phyloP scores from a whole-genome alignment of 2,329 filamentous ascomycete genomes.

The Aspergillus persii region DNA sequence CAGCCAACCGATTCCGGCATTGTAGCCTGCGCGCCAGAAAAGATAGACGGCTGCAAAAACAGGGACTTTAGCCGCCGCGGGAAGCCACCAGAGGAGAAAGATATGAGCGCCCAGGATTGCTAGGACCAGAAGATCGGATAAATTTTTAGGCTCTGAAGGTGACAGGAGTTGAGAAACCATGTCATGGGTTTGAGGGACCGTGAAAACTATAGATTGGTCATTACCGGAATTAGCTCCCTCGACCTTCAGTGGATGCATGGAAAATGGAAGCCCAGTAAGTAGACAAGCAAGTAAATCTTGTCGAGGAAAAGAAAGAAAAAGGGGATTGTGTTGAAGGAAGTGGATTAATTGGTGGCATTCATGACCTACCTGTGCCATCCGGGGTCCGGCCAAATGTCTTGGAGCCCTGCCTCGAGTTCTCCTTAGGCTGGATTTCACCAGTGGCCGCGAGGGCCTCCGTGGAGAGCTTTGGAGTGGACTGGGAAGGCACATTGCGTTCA shows the following conservation, averaged over 20 bases:
- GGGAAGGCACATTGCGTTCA: slow-evolving; percentile 44
- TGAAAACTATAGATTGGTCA: slow-evolving; percentile 67
- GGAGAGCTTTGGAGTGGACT: slow-evolving; percentile 46
- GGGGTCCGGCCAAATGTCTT: slow-evolving; percentile 91
- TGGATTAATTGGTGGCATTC: slow-evolving; percentile 16
- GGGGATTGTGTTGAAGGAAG: background rate
- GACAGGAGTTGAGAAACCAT: slow-evolving; percentile 98
- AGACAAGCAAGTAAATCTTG: too few species aligned
- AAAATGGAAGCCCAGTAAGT: too few species aligned
- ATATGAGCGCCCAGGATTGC: slow-evolving; percentile 74
- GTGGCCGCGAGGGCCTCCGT: slow-evolving; percentile 41
- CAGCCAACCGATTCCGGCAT: slow-evolving; percentile 87
- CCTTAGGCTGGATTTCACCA: slow-evolving; percentile 42
- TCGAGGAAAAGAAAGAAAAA: too few species aligned
- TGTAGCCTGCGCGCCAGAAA: slow-evolving; percentile 91
- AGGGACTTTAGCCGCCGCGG: slow-evolving; percentile 66
- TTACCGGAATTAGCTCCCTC: slow-evolving; percentile 15
- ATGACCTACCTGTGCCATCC: slow-evolving; percentile 76
- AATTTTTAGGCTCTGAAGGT: slow-evolving; percentile 90
- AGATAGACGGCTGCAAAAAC: slow-evolving; percentile 81
- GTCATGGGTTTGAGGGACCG: slow-evolving; percentile 93
- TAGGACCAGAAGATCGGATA: slow-evolving; percentile 80
- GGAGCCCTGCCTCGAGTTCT: slow-evolving; percentile 55
- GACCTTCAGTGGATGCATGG: background rate
- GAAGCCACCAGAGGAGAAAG: slow-evolving; percentile 69